These are phyloP conservation scores for Peronosclerospora sorghi DNA, from an alignment of 352 stramenopile genomes.

Conservation along the genomic window DNA sequence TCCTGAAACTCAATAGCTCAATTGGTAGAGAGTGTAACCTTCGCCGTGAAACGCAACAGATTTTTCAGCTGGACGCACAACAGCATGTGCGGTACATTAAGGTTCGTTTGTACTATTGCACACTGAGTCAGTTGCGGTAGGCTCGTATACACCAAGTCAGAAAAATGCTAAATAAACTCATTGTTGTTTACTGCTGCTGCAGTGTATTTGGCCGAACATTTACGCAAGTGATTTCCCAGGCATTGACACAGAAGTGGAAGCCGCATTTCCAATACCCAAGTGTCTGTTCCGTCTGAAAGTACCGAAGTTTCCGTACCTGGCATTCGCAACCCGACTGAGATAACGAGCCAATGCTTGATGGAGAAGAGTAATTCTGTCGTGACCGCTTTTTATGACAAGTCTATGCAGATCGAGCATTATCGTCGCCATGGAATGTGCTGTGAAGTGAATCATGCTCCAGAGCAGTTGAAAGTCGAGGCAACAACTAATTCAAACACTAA, in stretches of 20 bases:
- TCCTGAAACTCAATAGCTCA: no score
- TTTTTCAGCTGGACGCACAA: constrained; percentile 88
- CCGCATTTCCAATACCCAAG: constrained; percentile 5
- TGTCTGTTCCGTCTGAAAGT: constrained; percentile 4
- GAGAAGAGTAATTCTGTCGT: constrained; percentile 28
- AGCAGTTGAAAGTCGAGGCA: constrained; percentile 18
- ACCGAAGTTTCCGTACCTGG: constrained; percentile 9
- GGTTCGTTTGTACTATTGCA: constrained; percentile 96
- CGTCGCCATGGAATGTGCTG: constrained; percentile 26
- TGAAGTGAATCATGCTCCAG: constrained; percentile 19
- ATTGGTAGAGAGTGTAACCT: no score
- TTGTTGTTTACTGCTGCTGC: no score
- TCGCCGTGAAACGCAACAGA: no score
- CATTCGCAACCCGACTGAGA: constrained; percentile 13
- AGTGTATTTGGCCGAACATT: constrained; percentile 74
- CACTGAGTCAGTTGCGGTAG: constrained; percentile 92
- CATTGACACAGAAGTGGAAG: constrained; percentile 53
- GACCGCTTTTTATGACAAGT: constrained; percentile 24
- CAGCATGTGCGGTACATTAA: constrained; percentile 93
- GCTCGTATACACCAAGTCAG: constrained; percentile 3
- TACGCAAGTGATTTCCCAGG: constrained; percentile 76
- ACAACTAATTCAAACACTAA: constrained; percentile 7
- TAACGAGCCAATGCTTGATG: constrained; percentile 26
- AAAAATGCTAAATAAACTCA: no score
- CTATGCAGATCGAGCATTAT: constrained; percentile 18